Base-by-base conservation (phyloP, 345 rosid genomes). In the Mercurialis annua region DNA sequence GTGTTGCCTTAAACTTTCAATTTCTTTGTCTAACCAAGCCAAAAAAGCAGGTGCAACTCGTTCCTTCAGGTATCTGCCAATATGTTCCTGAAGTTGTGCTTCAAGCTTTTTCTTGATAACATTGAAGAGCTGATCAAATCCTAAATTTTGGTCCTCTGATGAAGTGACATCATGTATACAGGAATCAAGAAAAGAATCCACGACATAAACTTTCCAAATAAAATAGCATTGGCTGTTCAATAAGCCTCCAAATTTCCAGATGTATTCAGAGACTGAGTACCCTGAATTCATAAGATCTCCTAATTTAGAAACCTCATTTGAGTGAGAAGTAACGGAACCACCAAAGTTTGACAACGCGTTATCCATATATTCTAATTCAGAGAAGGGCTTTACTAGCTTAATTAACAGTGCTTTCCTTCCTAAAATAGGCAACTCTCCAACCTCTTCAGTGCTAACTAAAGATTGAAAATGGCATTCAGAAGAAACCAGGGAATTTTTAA, bases 81-180 rank as follows among this genome's bases (percentile, higher is more conserved):
- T 68, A 66, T 82, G 85, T 69, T 87, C 86, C 68, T 82, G 89
- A 72, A 92, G 92, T 82, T 86, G 94, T 52, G 79, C 63, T 74
- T 86, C 87, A 65, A 86, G 86, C 83, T 83, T 92, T 80, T 77
- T 86, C 90, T 83, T 92, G 27, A 84, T 81, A 69, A 82, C 81
- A 70, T 78, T 81, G 73, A 81, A 79, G 61, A 92, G 90, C 83
- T 92, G 98, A 59, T 92, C 98, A 66, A 85, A 87, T 67, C 98
- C 96, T 59, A 92, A 77, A 78, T 81, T 84, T 73, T 86, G 96
- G 76, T 86, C 96, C 70, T 78, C 72, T 42, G 85, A 89, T 34
- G 84, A 78, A 71, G 88, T 84, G 36, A 81, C 81, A 79, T 89
- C 88, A 82, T 83, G 96, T 65, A 86, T 76, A 81, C 96, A 92